These are phyloP conservation scores for Andrographis paniculata DNA, from an alignment of 305 asterid species.

Conservation along the genomic window DNA sequence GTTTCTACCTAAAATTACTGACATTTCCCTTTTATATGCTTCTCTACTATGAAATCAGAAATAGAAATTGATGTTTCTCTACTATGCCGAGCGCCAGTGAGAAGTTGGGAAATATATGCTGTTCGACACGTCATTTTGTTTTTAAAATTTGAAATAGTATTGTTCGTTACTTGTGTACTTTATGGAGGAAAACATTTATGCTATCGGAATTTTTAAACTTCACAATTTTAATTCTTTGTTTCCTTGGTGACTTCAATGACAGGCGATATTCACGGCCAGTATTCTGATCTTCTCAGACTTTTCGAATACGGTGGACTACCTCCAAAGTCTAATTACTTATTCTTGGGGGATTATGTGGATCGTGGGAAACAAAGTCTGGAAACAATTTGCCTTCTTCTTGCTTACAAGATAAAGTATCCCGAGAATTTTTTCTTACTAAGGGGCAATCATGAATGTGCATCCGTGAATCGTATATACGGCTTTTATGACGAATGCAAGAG, in stretches of 20 bases:
- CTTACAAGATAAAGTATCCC: constrained; percentile 25
- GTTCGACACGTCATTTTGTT: no score
- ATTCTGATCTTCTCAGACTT: constrained; percentile 29
- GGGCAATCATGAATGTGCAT: constrained; percentile 29
- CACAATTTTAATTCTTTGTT: no score
- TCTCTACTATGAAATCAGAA: no score
- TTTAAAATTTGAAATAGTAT: no score
- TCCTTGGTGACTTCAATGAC: neutral
- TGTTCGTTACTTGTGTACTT: no score
- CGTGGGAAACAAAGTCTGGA: constrained; percentile 32
- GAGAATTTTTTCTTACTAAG: constrained; percentile 24
- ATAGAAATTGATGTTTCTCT: no score
- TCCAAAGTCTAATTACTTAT: constrained; percentile 28
- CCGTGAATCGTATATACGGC: constrained; percentile 28
- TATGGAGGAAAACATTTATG: no score
- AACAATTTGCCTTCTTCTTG: constrained; percentile 29
- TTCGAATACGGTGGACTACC: constrained; percentile 31
- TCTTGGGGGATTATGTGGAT: constrained; percentile 31
- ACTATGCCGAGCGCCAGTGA: no score
- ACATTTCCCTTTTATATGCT: no score
- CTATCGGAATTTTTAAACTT: no score
- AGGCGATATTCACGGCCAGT: constrained; percentile 33
- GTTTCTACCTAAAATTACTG: no score
- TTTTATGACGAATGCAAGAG: constrained; percentile 32
- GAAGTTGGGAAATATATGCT: no score